Conservation (phyloP, 305 asterid species). For the Rubia occidens region DNA sequence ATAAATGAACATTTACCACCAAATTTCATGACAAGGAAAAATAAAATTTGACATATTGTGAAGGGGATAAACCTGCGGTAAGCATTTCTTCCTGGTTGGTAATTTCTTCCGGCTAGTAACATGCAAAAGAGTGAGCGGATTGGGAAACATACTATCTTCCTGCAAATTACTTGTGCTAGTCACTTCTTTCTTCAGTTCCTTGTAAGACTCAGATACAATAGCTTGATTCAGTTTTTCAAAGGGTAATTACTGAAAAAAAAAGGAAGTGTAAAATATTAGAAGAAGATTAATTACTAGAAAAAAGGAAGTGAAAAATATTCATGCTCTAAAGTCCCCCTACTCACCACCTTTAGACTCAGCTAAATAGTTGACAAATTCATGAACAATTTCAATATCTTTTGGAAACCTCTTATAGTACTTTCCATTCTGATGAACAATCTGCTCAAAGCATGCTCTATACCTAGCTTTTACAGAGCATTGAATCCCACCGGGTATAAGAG, state of each 20-base stretch:
- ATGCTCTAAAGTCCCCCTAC: slow-evolving; percentile 35
- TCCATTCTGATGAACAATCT: slow-evolving; percentile 52
- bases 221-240: slow-evolving; percentile 61
- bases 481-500: slow-evolving; percentile 86
- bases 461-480: slow-evolving; percentile 82
- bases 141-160: slow-evolving; percentile 52
- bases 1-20: slow-evolving; percentile 18
- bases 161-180: slow-evolving; percentile 25
- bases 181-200: slow-evolving; percentile 28
- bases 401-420: slow-evolving; percentile 86
- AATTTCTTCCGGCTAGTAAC: slow-evolving; percentile 82
- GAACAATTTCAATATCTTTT: slow-evolving; percentile 52
- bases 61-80: slow-evolving; percentile 39
- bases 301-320: neutral
- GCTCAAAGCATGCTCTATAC: slow-evolving; percentile 73
- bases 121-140: slow-evolving; percentile 58
- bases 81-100: slow-evolving; percentile 52
- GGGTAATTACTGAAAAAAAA: too few relatives aligned
- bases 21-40: neutral
- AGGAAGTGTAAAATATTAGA: too few relatives aligned
- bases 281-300: slow-evolving; percentile 7
- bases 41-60: slow-evolving; percentile 11
- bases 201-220: slow-evolving; percentile 24
- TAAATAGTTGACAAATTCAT: slow-evolving; percentile 57
- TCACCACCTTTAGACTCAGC: slow-evolving; percentile 83